Evolutionary conservation across 331 rosid genomes (phyloP).

Genomic region (Cydonia oblonga): DNA sequence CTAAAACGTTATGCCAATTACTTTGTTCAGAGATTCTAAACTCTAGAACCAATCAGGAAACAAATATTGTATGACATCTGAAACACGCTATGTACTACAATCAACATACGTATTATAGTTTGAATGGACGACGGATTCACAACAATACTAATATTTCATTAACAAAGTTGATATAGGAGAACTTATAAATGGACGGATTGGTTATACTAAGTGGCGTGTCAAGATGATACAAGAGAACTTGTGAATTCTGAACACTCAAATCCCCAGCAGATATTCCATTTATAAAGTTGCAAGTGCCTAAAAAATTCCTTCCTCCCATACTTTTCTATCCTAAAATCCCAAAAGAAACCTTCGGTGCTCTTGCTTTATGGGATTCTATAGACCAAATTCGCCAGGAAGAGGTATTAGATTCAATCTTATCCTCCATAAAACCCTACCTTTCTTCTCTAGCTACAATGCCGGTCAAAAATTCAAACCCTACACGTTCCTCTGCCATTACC

Average conservation of each 20-base stretch:
- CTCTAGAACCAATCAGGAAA: background rate
- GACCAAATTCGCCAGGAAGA: background rate
- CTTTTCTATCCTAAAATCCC: background rate
- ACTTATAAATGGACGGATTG: no score
- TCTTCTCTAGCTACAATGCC: background rate
- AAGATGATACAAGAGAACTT: no score
- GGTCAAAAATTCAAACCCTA: background rate
- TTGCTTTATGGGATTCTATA: background rate
- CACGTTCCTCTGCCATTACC: background rate
- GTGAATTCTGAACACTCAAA: background rate
- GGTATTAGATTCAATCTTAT: constrained; percentile 16
- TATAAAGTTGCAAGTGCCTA: no score
- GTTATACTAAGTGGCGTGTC: no score
- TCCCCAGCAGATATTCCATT: no score
- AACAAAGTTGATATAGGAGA: no score
- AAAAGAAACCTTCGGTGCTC: background rate
- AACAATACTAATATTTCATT: no score
- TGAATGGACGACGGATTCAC: no score
- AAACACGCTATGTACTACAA: background rate
- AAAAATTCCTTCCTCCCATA: background rate
- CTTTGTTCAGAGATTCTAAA: background rate
- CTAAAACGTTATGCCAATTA: background rate
- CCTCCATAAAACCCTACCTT: background rate
- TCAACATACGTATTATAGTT: no score
- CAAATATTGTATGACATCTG: background rate